Conservation (phyloP, 352 stramenopile genomes). For the Phytophthora vignae region DNA sequence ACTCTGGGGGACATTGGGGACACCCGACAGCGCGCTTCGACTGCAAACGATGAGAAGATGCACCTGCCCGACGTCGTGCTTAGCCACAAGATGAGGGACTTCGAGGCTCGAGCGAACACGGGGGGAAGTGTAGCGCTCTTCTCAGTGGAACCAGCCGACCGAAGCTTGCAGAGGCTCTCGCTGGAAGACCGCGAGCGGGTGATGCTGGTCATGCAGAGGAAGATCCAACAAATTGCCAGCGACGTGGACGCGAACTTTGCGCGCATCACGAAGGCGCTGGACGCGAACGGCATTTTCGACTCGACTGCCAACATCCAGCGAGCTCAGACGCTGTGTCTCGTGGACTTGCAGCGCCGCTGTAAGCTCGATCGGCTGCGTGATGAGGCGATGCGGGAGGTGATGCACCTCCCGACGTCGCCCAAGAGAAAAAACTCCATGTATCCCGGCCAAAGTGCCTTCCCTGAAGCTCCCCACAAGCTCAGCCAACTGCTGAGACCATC, state of each 20-base stretch:
- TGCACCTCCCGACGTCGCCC: slow-evolving; percentile 26
- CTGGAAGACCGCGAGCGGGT: slow-evolving; percentile 79
- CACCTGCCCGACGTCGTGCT: slow-evolving; percentile 77
- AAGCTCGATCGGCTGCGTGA: slow-evolving; percentile 70
- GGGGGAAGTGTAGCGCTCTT: slow-evolving; percentile 45
- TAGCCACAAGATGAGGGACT: slow-evolving; percentile 83
- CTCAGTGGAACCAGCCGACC: slow-evolving; percentile 61
- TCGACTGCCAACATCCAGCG: slow-evolving; percentile 62
- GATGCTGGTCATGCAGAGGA: slow-evolving; percentile 76
- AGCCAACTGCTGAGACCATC: slow-evolving; percentile 27
- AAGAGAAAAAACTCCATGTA: neutral
- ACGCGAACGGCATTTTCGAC: slow-evolving; percentile 77
- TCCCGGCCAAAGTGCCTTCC: slow-evolving; percentile 5
- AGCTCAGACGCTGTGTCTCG: slow-evolving; percentile 72
- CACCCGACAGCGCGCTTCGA: slow-evolving; percentile 13
- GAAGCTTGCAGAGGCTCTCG: slow-evolving; percentile 56
- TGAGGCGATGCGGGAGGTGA: slow-evolving; percentile 65
- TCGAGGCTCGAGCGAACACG: slow-evolving; percentile 71
- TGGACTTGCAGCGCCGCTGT: slow-evolving; percentile 72
- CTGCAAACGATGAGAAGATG: slow-evolving; percentile 39
- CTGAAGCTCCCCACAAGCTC: slow-evolving; percentile 20
- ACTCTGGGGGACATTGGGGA: slow-evolving; percentile 7
- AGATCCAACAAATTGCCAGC: slow-evolving; percentile 67
- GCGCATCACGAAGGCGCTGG: slow-evolving; percentile 55
- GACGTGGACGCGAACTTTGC: slow-evolving; percentile 68